These are phyloP conservation scores for Amanita pallidorosea DNA, from an alignment of 768 basidiomycete genomes.

Conservation along the genomic window DNA sequence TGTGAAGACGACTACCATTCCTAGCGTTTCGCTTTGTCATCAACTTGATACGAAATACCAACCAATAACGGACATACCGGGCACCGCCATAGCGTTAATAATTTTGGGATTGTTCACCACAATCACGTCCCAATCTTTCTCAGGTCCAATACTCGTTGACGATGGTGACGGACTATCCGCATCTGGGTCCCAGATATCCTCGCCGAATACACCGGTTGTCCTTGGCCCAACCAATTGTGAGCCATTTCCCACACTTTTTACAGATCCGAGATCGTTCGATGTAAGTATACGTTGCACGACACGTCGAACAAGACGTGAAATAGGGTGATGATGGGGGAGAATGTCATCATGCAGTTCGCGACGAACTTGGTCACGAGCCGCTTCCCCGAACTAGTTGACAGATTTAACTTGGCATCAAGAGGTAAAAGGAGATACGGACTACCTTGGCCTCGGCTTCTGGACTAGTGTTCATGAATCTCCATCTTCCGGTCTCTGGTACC, in stretches of 20 bases:
- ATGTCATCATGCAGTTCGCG: slow-evolving; percentile 40
- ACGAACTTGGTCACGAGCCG: slow-evolving; percentile 30
- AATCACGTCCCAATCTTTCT: slow-evolving; percentile 54
- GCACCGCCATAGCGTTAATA: slow-evolving; percentile 71
- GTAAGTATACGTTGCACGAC: slow-evolving; percentile 62
- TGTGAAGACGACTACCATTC: slow-evolving; percentile 78
- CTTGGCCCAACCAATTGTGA: slow-evolving; percentile 12
- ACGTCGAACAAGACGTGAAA: slow-evolving; percentile 55
- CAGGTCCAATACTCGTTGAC: slow-evolving; percentile 18
- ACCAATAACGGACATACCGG: slow-evolving; percentile 31
- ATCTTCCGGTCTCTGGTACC: slow-evolving; percentile 79
- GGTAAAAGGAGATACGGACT: slow-evolving; percentile 9
- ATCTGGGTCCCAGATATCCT: slow-evolving; percentile 23
- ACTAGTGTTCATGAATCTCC: slow-evolving; percentile 79
- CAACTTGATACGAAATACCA: neutral
- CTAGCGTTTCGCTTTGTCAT: slow-evolving; percentile 18
- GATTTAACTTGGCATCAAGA: neutral
- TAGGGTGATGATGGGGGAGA: slow-evolving; percentile 57
- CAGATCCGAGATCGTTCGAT: slow-evolving; percentile 59
- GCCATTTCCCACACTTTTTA: slow-evolving; percentile 24
- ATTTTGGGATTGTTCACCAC: slow-evolving; percentile 65
- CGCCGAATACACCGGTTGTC: slow-evolving; percentile 13
- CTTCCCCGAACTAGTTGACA: slow-evolving; percentile 29
- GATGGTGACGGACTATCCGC: slow-evolving; percentile 16
- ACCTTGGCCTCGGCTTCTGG: slow-evolving; percentile 47